Evolutionary conservation across 2,329 filamentous ascomycete genomes (phyloP).

Genomic region (Metarhizium guizhouense): DNA sequence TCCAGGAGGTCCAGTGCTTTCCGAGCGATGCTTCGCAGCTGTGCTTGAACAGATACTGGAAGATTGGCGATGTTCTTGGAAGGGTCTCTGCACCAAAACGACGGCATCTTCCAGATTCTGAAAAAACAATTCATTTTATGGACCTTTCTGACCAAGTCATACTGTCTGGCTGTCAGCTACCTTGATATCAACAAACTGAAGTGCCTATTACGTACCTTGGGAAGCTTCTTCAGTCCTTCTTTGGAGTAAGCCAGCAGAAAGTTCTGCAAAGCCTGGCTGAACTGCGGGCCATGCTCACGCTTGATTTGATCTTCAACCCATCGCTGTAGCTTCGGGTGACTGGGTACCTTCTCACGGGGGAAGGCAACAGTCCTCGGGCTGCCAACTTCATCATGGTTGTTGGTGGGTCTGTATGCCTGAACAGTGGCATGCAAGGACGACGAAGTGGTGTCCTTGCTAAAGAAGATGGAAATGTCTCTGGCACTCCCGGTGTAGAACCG

Average conservation of each 20-base stretch:
- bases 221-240: slow-evolving; percentile 24
- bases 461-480: slow-evolving; percentile 26
- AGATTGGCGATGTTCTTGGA: slow-evolving; percentile 26
- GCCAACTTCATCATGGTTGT: slow-evolving; percentile 18
- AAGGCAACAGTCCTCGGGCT: slow-evolving; percentile 27
- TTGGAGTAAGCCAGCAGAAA: slow-evolving; percentile 28
- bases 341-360: slow-evolving; percentile 27
- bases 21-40: slow-evolving; percentile 30
- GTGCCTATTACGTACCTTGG: slow-evolving; percentile 24
- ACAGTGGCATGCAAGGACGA: slow-evolving; percentile 29
- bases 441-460: slow-evolving; percentile 25
- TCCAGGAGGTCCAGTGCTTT: slow-evolving; percentile 27
- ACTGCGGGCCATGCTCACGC: slow-evolving; percentile 22
- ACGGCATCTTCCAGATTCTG: slow-evolving; percentile 35
- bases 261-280: slow-evolving; percentile 24
- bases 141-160: slow-evolving; percentile 32
- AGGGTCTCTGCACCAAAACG: slow-evolving; percentile 32
- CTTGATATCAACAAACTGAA: background rate
- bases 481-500: slow-evolving; percentile 28
- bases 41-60: slow-evolving; percentile 30
- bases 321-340: slow-evolving; percentile 22
- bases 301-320: slow-evolving; percentile 31
- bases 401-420: slow-evolving; percentile 26
- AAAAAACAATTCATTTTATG: slow-evolving; percentile 41
- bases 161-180: slow-evolving; percentile 21